Evolutionary conservation across 1,139 yeast species (phyloP).

Genomic region (Hyphopichia buzzinii): DNA sequence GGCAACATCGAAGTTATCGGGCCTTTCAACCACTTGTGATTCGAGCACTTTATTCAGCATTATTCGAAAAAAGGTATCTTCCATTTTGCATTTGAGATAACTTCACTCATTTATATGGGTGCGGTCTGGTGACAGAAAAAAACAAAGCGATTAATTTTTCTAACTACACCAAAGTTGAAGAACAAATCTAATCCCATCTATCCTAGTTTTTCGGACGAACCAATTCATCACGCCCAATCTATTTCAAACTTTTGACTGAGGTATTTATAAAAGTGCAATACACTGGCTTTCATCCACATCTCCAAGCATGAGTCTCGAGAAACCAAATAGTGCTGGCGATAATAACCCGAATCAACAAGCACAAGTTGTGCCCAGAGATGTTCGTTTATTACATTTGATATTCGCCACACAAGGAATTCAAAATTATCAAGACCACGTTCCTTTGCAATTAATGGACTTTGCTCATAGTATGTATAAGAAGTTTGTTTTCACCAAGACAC

Average conservation of each 20-base stretch:
- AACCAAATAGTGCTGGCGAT: neutral
- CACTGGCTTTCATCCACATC: too few species aligned
- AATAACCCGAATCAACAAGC: constrained; percentile 4
- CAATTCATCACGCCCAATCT: too few species aligned
- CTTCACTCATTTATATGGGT: too few species aligned
- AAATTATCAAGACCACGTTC: constrained; percentile 92
- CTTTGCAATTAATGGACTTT: constrained; percentile 92
- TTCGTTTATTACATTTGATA: constrained; percentile 80
- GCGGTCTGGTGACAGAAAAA: too few species aligned
- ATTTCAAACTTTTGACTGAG: too few species aligned
- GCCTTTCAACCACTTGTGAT: constrained; percentile 24
- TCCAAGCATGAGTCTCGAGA: neutral
- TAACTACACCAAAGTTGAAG: too few species aligned
- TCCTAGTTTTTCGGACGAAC: too few species aligned
- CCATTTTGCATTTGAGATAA: too few species aligned
- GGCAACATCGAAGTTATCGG: constrained; percentile 19
- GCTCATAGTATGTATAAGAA: constrained; percentile 59
- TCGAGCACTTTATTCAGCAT: constrained; percentile 6
- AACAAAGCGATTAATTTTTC: too few species aligned
- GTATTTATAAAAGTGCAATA: too few species aligned
- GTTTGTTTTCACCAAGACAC: neutral
- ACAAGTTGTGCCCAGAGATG: constrained; percentile 74
- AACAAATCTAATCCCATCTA: too few species aligned
- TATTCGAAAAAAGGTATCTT: too few species aligned
- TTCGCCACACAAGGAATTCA: constrained; percentile 93